Evolutionary conservation across 225 moss, liverwort and hornwort species (phyloP).

Genomic region (Neckera pumila): DNA sequence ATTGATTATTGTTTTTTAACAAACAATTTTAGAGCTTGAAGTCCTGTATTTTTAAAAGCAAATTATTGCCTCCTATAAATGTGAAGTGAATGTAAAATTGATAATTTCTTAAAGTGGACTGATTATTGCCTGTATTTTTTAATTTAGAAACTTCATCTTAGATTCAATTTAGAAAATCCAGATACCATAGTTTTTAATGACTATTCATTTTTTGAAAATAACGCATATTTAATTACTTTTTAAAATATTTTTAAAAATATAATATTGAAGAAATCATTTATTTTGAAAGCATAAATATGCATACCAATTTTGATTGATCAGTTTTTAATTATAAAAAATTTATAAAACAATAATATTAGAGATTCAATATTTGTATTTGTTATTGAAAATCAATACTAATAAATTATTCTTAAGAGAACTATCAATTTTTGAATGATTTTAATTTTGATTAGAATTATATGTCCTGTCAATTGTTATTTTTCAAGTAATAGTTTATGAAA

Average conservation of each 20-base stretch:
- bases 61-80: background rate
- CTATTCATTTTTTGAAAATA: background rate
- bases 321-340: background rate
- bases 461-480: background rate
- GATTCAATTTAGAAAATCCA: fast-evolving
- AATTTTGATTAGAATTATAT: too few species aligned
- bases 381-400: background rate
- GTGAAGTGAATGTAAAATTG: background rate
- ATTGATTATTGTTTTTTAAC: too few species aligned
- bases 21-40: too few species aligned
- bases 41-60: background rate
- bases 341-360: background rate
- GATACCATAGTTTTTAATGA: background rate
- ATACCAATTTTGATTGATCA: background rate
- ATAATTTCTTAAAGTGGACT: background rate
- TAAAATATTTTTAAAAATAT: background rate
- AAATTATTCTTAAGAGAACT: background rate
- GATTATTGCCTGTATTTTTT: background rate
- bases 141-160: background rate
- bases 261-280: background rate
- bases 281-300: background rate
- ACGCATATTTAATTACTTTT: background rate
- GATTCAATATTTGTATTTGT: background rate
- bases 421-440: too few species aligned
- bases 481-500: background rate